Conservation (phyloP, 352 stramenopile species). For the Pythium myriotylum region DNA sequence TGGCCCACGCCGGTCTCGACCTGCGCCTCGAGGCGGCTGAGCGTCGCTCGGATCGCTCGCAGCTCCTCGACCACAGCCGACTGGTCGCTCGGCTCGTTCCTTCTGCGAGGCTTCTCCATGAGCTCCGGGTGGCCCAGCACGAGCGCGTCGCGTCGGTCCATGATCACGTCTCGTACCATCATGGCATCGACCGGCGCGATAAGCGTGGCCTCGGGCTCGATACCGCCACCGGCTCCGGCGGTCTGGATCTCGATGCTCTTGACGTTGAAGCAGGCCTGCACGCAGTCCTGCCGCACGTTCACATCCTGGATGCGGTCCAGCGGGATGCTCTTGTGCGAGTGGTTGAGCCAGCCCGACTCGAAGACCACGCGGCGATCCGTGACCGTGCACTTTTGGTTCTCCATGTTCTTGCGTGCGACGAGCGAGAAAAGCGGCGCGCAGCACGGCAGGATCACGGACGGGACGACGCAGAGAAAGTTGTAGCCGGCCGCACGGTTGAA, state of each 20-base stretch:
- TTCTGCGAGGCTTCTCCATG: slow-evolving; percentile 1
- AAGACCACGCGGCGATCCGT: slow-evolving; percentile 43
- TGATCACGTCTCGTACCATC: slow-evolving; percentile 42
- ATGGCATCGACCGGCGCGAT: slow-evolving; percentile 38
- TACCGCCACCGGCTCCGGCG: slow-evolving; percentile 20
- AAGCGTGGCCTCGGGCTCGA: slow-evolving; percentile 32
- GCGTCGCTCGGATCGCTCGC: slow-evolving; percentile 19
- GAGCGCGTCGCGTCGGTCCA: slow-evolving; percentile 45
- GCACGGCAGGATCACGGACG: slow-evolving; percentile 20
- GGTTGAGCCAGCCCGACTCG: slow-evolving; percentile 43
- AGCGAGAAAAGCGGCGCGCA: slow-evolving; percentile 25
- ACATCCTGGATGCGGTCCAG: slow-evolving; percentile 54
- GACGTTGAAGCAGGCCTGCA: slow-evolving; percentile 39
- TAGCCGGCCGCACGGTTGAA: slow-evolving; percentile 20
- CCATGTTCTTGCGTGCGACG: slow-evolving; percentile 33
- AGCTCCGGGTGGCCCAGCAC: slow-evolving; percentile 31
- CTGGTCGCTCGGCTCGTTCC: not conserved
- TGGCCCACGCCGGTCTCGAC: slow-evolving; percentile 23
- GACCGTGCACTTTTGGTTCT: slow-evolving; percentile 39
- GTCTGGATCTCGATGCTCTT: slow-evolving; percentile 49
- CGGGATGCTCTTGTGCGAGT: slow-evolving; percentile 44
- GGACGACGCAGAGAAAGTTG: slow-evolving; percentile 22
- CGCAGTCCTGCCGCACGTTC: slow-evolving; percentile 40
- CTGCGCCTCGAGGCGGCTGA: slow-evolving; percentile 22
- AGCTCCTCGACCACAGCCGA: slow-evolving; percentile 18